These are phyloP conservation scores for Pichia sp. DNA, from an alignment of 1,139 yeast species.

Conservation along the genomic window DNA sequence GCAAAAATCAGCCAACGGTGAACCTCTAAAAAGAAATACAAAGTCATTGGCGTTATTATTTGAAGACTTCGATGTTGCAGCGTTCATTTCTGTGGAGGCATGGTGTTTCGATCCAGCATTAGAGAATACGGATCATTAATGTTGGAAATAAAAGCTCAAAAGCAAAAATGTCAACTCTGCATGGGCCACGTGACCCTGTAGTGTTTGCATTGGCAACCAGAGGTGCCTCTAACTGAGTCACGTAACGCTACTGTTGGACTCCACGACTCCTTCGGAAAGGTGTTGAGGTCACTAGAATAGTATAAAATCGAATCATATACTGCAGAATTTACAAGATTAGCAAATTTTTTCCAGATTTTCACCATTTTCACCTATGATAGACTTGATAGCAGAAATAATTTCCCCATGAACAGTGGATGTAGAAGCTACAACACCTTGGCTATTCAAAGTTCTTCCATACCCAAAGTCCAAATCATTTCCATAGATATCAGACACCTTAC, in stretches of 20 bases:
- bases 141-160: too few species aligned
- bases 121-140: too few species aligned
- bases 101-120: too few species aligned
- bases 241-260: too few species aligned
- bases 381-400: conserved; percentile 55
- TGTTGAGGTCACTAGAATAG: too few species aligned
- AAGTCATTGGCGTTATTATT: conserved; percentile 9
- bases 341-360: conserved; percentile 24
- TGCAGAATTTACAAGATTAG: not conserved
- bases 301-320: too few species aligned
- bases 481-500: conserved; percentile 74
- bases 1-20: conserved; percentile 54
- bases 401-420: conserved; percentile 51
- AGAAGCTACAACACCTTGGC: conserved; percentile 93
- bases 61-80: not conserved
- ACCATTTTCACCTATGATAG: conserved; percentile 28
- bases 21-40: conserved; percentile 29
- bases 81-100: too few species aligned
- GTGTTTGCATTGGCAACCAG: too few species aligned
- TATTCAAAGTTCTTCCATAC: conserved; percentile 69
- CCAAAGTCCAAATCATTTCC: conserved; percentile 78
- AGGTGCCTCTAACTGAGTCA: too few species aligned
- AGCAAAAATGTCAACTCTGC: too few species aligned
- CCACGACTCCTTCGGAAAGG: too few species aligned
- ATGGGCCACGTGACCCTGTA: too few species aligned